Percentiles rank a stretch among this genome's conserved stretches.
phyloP scores from a whole-genome alignment of 164 flowering plant genomes.

The Cinnamomum micranthum region DNA sequence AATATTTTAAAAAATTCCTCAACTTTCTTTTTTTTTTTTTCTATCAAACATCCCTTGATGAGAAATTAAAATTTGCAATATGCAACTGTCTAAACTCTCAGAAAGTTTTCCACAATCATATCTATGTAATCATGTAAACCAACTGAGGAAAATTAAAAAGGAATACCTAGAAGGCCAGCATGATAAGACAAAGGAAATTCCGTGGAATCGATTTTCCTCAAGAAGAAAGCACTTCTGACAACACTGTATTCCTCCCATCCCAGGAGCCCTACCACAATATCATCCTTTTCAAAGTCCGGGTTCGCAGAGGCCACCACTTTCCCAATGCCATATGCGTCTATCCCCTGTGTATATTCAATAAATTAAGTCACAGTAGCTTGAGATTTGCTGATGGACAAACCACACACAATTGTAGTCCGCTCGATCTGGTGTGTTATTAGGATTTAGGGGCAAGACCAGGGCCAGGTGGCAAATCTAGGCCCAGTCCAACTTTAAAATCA shows the following conservation, averaged over 20 bases:
- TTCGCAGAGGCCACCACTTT: constrained; percentile 62
- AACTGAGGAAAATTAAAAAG: not conserved
- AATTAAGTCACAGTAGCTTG: too few species aligned
- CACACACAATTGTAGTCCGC: too few species aligned
- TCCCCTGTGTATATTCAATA: constrained; percentile 26
- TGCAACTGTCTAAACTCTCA: too few species aligned
- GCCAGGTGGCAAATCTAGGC: not conserved
- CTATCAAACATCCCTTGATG: too few species aligned
- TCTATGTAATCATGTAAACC: too few species aligned
- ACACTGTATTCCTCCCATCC: constrained; percentile 60
- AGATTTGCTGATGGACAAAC: too few species aligned
- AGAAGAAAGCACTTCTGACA: constrained; percentile 16
- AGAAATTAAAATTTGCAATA: too few species aligned
- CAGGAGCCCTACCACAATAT: constrained; percentile 52
- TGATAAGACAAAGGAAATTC: constrained; percentile 67
- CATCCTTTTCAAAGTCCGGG: constrained; percentile 46
- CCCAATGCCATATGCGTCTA: constrained; percentile 57
- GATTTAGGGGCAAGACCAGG: too few species aligned
- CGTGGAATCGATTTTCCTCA: constrained; percentile 49
- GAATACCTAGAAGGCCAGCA: constrained; percentile 55
- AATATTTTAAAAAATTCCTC: too few species aligned
- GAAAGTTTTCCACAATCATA: not conserved
- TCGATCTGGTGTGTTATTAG: too few species aligned
- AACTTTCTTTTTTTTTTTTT: too few species aligned
- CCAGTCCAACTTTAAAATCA: not conserved